Base-by-base conservation (phyloP, 1,284 basidiomycete genomes). In the Vanrija humicola region DNA sequence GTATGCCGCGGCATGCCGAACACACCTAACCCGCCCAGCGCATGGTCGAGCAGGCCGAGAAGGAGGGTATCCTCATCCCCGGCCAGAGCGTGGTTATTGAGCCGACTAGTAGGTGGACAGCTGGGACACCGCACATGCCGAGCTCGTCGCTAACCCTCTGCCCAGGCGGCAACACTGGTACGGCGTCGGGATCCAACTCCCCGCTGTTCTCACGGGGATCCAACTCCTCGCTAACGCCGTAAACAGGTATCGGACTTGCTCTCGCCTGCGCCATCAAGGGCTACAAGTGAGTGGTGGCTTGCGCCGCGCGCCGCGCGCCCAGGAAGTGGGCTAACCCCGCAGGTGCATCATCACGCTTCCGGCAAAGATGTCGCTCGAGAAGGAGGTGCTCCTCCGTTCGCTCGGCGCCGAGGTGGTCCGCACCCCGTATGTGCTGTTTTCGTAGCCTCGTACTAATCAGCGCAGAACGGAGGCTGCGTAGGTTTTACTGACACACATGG, bases 321-420 rank as follows among this genome's bases (percentile, higher is more conserved):
- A 26, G 46, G 25, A 76, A 84, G 85, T 89, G 87, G 88, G 87
- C 78, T 90, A 89, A 82, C 83, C 86, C 38, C 80, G 5, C 34
- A 34, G 34, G 34, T 34, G 78, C 67, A 93, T 98, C 73, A 98
- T 98, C 75, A 94, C 91, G 54, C 80, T 96, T 72, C 95, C 94
- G 47, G 87, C 93, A 71, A 98, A 98, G 80, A 98, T 98, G 95
- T 92, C 89, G 5, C 78, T 87, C 56, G 94, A 98, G 79, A 98
- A 98, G 77, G 92, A 95, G 78, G 90, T 90, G 10, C 84, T 90
- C 40, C 81, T 98, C 45, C 85, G 89, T 54, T 91, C 92, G 0
- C 81, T 98, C 3, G 95, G 95, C 10, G 94, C 95, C 5, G 87
- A 94, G 74, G 91, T 98, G 50, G 82, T 98, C 50, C 86, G 95